Evolutionary conservation across 768 basidiomycete species (phyloP).

Genomic region (Lactifluus rugatus): DNA sequence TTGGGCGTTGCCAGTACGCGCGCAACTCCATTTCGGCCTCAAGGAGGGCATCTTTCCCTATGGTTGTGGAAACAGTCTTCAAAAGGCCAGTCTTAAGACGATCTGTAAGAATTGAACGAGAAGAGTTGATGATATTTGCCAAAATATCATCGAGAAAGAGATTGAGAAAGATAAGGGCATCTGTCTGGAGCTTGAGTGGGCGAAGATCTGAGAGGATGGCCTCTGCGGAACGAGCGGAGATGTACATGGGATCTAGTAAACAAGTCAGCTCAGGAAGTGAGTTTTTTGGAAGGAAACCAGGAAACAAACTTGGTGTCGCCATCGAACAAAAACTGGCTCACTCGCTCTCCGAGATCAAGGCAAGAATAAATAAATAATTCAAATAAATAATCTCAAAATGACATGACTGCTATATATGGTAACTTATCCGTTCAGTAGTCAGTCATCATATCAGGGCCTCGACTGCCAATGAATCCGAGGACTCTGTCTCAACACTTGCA

Average conservation of each 20-base stretch:
- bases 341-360: too few relatives aligned
- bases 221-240: slow-evolving; percentile 78
- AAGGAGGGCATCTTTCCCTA: slow-evolving; percentile 85
- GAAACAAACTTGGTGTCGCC: neutral
- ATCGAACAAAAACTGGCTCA: neutral
- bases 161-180: slow-evolving; percentile 74
- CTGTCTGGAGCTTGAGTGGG: slow-evolving; percentile 73
- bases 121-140: slow-evolving; percentile 54
- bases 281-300: neutral
- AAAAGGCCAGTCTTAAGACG: slow-evolving; percentile 63
- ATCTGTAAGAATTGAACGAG: slow-evolving; percentile 64
- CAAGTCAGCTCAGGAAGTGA: neutral
- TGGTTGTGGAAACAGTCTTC: slow-evolving; percentile 61
- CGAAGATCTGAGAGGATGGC: slow-evolving; percentile 88
- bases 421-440: too few relatives aligned
- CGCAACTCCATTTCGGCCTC: slow-evolving; percentile 90
- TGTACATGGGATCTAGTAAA: slow-evolving; percentile 56
- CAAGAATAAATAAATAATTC: too few relatives aligned
- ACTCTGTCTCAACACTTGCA: neutral
- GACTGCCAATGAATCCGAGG: neutral
- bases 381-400: too few relatives aligned
- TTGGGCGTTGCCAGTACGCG: slow-evolving; percentile 77
- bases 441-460: slow-evolving; percentile 7
- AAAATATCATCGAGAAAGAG: slow-evolving; percentile 78
- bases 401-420: neutral